Percentiles rank a stretch among this genome's conserved stretches.
These are phyloP conservation scores for Wickerhamomyces chambardii DNA, from an alignment of 805 yeast genomes.

Conservation along the genomic window DNA sequence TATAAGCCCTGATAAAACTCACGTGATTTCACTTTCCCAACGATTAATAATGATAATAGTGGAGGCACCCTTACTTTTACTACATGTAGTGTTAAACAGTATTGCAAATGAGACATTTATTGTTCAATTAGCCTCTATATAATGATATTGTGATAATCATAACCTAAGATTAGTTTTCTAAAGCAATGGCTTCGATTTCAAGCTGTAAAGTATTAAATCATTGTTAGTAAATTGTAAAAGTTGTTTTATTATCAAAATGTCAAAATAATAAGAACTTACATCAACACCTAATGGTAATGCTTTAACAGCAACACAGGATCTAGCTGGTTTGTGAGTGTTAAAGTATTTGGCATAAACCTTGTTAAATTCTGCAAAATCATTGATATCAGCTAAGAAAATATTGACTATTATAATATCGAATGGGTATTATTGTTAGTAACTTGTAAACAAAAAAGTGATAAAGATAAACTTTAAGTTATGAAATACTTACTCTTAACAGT, in stretches of 20 bases:
- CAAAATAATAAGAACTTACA: slow-evolving; percentile 21
- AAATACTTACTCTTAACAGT: slow-evolving; percentile 57
- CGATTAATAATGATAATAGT: no score
- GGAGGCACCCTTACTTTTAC: no score
- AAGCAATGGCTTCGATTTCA: slow-evolving; percentile 91
- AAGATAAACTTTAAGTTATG: no score
- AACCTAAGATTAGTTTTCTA: slow-evolving; percentile 34
- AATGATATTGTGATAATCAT: no score
- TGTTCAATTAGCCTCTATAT: no score
- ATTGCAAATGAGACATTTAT: no score
- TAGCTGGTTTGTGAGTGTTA: slow-evolving; percentile 80
- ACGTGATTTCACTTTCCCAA: no score
- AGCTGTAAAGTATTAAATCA: slow-evolving; percentile 19
- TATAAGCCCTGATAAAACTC: slow-evolving; percentile 1
- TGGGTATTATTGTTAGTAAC: no score
- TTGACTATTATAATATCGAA: no score
- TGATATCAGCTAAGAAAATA: slow-evolving; percentile 87
- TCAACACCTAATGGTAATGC: slow-evolving; percentile 82
- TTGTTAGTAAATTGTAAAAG: background rate
- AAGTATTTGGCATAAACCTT: slow-evolving; percentile 74
- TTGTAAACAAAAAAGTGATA: no score
- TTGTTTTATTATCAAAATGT: no score
- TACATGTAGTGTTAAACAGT: background rate
- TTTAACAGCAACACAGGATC: slow-evolving; percentile 96
- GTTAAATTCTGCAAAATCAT: slow-evolving; percentile 78